phyloP scores from a whole-genome alignment of 2,329 filamentous ascomycete genomes.

The Fusarium protoensiforme region DNA sequence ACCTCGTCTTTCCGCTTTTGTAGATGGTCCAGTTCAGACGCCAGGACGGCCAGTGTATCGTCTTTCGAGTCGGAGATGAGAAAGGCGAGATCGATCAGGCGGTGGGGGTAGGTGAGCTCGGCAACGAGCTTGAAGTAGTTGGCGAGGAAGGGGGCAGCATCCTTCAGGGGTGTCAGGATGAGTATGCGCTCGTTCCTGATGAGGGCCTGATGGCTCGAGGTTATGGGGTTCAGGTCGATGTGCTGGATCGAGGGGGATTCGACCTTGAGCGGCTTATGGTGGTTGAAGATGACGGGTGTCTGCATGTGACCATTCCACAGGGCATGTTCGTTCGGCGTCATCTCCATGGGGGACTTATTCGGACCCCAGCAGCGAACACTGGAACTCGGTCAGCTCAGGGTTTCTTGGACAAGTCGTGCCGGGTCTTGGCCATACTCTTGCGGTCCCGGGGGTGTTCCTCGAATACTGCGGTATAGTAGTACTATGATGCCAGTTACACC shows the following conservation, averaged over 20 bases:
- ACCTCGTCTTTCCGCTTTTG: constrained; percentile 83
- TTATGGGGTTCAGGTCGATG: constrained; percentile 86
- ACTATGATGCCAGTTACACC: constrained; percentile 77
- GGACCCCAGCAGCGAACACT: constrained; percentile 99
- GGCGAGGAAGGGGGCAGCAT: constrained; percentile 82
- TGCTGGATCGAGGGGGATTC: constrained; percentile 83
- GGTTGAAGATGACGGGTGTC: constrained; percentile 96
- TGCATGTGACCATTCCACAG: constrained; percentile 90
- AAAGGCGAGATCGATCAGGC: constrained; percentile 94
- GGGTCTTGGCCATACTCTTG: constrained; percentile 74
- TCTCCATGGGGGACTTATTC: constrained; percentile 93
- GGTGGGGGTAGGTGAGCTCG: constrained; percentile 91
- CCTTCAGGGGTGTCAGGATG: constrained; percentile 91
- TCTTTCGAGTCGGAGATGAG: constrained; percentile 92
- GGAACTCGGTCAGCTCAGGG: constrained; percentile 31
- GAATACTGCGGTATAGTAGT: constrained; percentile 89
- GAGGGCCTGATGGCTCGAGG: constrained; percentile 81
- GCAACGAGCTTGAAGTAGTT: constrained; percentile 95
- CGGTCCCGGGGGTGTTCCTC: constrained; percentile 84
- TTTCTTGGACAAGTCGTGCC: constrained; percentile 38
- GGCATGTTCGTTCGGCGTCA: constrained; percentile 90
- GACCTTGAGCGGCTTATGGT: constrained; percentile 87
- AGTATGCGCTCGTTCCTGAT: constrained; percentile 88
- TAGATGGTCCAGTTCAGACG: constrained; percentile 86
- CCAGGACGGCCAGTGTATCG: constrained; percentile 88